Percentiles rank a stretch among this genome's conserved stretches.
phyloP scores from a whole-genome alignment of 2,329 filamentous ascomycete genomes.

The Diaporthe amygdali region DNA sequence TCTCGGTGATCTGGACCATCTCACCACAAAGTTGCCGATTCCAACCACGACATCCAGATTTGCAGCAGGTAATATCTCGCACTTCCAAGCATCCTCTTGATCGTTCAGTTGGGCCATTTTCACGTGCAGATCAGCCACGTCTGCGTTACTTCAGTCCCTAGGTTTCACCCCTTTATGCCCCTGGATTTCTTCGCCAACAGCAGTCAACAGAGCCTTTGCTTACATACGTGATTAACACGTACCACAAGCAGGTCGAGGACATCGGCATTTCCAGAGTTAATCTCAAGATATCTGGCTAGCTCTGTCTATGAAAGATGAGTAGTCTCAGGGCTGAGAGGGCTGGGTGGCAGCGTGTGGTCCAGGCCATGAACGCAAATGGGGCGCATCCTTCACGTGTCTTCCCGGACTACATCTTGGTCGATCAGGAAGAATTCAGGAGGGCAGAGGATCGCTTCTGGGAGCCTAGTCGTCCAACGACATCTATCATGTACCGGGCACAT shows the following conservation, averaged over 20 bases:
- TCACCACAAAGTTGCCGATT: background rate
- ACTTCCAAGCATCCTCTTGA: background rate
- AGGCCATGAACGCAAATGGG: background rate
- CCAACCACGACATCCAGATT: background rate
- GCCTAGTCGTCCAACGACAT: background rate
- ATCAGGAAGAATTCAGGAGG: background rate
- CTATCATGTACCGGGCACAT: slow-evolving; percentile 6
- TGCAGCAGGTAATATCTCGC: background rate
- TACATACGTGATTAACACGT: too few relatives aligned
- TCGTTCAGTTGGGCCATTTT: too few relatives aligned
- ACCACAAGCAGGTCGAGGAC: background rate
- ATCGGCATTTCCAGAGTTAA: background rate
- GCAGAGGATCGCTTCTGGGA: slow-evolving; percentile 10
- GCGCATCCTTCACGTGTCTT: background rate
- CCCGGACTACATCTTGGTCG: slow-evolving; percentile 12
- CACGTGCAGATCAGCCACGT: background rate
- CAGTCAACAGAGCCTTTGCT: background rate
- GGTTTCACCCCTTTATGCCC: background rate
- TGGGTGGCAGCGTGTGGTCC: background rate
- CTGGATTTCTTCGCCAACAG: too few relatives aligned
- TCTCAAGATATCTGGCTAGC: background rate
- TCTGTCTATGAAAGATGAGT: background rate
- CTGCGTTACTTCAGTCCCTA: background rate
- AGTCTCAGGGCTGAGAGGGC: background rate
- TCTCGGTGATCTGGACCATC: background rate